These are phyloP conservation scores for Vitis hybrid DNA, from an alignment of 177 flowering plant genomes.

Conservation along the genomic window DNA sequence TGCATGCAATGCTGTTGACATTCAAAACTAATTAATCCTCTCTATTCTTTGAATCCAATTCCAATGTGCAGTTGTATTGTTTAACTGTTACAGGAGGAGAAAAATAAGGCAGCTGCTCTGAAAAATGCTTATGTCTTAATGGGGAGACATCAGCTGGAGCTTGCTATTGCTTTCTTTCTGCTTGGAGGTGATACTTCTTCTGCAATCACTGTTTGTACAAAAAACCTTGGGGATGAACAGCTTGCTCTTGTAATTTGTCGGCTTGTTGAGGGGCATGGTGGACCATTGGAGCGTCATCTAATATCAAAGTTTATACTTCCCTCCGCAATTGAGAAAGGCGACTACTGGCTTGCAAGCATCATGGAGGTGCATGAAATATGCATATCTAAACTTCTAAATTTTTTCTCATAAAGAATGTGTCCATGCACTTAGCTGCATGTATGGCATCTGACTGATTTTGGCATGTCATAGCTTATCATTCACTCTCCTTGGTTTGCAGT, in stretches of 20 bases:
- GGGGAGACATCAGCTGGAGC: slow-evolving; percentile 95
- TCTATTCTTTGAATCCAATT: not conserved
- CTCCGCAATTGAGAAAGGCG: slow-evolving; percentile 70
- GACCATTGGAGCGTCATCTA: slow-evolving; percentile 60
- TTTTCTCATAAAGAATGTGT: not conserved
- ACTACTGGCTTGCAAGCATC: slow-evolving; percentile 82
- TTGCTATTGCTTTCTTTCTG: slow-evolving; percentile 91
- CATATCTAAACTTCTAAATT: not conserved
- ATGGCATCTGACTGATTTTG: slow-evolving; percentile 1
- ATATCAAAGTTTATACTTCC: slow-evolving; percentile 76
- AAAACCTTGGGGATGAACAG: slow-evolving; percentile 91
- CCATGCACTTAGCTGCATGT: slow-evolving; percentile 2
- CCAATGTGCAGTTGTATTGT: not conserved
- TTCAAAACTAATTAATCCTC: not conserved
- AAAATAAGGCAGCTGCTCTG: slow-evolving; percentile 91
- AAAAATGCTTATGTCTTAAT: slow-evolving; percentile 97
- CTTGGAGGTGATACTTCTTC: slow-evolving; percentile 95
- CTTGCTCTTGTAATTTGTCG: slow-evolving; percentile 95
- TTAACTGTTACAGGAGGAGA: slow-evolving; percentile 69
- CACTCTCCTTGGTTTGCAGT: slow-evolving; percentile 55
- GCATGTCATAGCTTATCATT: slow-evolving; percentile 10
- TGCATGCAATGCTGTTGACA: not conserved
- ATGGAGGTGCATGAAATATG: slow-evolving; percentile 56
- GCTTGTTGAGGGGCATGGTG: slow-evolving; percentile 79
- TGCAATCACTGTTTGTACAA: slow-evolving; percentile 83